Evolutionary conservation across 495 filamentous ascomycete genomes (phyloP).

Genomic region (Cairneyella variabilis): DNA sequence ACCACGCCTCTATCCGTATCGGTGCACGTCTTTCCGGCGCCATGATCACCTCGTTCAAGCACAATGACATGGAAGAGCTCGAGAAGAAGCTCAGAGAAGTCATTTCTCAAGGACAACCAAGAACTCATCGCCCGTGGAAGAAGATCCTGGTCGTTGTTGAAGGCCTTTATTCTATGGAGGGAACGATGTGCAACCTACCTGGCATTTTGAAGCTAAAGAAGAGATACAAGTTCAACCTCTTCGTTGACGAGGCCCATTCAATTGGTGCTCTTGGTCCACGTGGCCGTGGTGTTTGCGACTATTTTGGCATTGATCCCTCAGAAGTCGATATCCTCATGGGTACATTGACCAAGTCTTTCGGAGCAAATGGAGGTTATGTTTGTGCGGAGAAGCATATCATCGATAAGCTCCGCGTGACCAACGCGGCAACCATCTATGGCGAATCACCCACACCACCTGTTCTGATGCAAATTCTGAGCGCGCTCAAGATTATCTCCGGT

Average conservation of each 20-base stretch:
- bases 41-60: constrained; percentile 92
- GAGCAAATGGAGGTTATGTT: constrained; percentile 95
- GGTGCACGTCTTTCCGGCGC: constrained; percentile 91
- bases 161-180: constrained; percentile 98
- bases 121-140: constrained; percentile 96
- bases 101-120: constrained; percentile 93
- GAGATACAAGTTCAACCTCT: constrained; percentile 94
- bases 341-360: constrained; percentile 96
- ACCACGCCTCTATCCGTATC: constrained; percentile 95
- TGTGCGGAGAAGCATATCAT: constrained; percentile 88
- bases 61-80: constrained; percentile 89
- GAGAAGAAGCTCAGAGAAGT: constrained; percentile 81
- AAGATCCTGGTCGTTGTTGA: constrained; percentile 97
- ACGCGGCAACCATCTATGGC: constrained; percentile 82
- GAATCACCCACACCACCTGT: constrained; percentile 86
- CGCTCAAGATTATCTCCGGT: constrained; percentile 82
- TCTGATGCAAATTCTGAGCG: constrained; percentile 79
- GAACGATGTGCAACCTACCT: constrained; percentile 94
- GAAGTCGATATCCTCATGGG: constrained; percentile 98
- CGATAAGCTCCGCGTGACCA: constrained; percentile 79
- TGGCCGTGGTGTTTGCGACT: constrained; percentile 94
- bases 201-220: constrained; percentile 80
- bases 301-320: constrained; percentile 82
- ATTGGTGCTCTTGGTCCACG: constrained; percentile 86
- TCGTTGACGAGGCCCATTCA: constrained; percentile 95